Percentiles rank a stretch among this genome's conserved stretches.
phyloP scores from a whole-genome alignment of 495 filamentous ascomycete genomes.

The Bryoglossum gracile region DNA sequence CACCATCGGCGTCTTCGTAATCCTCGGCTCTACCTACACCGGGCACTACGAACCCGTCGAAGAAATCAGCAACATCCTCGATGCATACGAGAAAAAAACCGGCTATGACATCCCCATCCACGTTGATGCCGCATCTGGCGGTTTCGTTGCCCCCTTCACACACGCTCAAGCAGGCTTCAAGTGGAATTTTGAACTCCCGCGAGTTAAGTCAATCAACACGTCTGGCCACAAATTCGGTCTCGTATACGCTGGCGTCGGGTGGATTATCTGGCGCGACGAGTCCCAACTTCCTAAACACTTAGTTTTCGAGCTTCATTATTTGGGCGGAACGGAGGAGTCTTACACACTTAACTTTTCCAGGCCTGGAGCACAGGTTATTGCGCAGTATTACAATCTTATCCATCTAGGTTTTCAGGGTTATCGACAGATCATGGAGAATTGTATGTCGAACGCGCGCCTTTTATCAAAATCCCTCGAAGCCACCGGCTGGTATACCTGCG shows the following conservation, averaged over 20 bases:
- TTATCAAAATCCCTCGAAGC: slow-evolving; percentile 61
- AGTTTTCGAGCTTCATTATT: slow-evolving; percentile 68
- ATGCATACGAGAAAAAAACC: slow-evolving; percentile 56
- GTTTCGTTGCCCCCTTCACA: slow-evolving; percentile 68
- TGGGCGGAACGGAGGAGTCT: slow-evolving; percentile 66
- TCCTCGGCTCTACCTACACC: slow-evolving; percentile 67
- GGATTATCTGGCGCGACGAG: slow-evolving; percentile 70
- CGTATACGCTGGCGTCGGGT: slow-evolving; percentile 65
- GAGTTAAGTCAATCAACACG: slow-evolving; percentile 68
- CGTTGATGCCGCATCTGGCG: slow-evolving; percentile 66
- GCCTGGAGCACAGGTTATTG: slow-evolving; percentile 63
- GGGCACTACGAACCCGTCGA: slow-evolving; percentile 73
- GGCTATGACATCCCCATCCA: slow-evolving; percentile 67
- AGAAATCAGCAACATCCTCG: slow-evolving; percentile 56
- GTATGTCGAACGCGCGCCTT: slow-evolving; percentile 59
- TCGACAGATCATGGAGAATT: slow-evolving; percentile 60
- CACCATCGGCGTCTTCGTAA: slow-evolving; percentile 72
- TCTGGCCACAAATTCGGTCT: slow-evolving; percentile 73
- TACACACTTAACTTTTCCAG: slow-evolving; percentile 73
- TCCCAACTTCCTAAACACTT: slow-evolving; percentile 60
- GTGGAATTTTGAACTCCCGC: slow-evolving; percentile 64
- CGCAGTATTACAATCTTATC: slow-evolving; percentile 72
- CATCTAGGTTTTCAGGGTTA: slow-evolving; percentile 65
- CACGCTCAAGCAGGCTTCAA: slow-evolving; percentile 49
- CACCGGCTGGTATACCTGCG: slow-evolving; percentile 62